These are phyloP conservation scores for Xylaria sp. DNA, from an alignment of 2,329 filamentous ascomycete species.

Conservation along the genomic window DNA sequence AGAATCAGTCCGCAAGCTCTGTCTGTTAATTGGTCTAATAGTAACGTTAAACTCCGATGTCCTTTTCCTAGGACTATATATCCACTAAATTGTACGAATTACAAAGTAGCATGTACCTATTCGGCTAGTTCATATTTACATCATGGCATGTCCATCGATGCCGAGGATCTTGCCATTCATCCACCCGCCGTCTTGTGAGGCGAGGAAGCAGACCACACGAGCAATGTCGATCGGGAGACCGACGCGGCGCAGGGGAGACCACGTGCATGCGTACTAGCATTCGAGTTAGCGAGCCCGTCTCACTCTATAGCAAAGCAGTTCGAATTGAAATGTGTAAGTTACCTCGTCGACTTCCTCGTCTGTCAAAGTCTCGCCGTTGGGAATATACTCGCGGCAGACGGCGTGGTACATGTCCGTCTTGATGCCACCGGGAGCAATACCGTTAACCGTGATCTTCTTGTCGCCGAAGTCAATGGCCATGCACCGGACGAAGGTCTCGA, in stretches of 20 bases:
- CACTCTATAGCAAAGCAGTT: neutral
- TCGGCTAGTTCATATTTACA: conserved; percentile 38
- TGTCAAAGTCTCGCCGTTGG: conserved; percentile 63
- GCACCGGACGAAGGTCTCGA: conserved; percentile 79
- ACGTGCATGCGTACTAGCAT: conserved; percentile 66
- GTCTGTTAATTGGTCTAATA: conserved; percentile 5
- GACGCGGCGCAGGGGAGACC: conserved; percentile 72
- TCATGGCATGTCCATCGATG: conserved; percentile 49
- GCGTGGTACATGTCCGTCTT: conserved; percentile 76
- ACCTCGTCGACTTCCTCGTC: conserved; percentile 69
- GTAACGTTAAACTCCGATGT: neutral
- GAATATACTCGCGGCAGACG: conserved; percentile 72
- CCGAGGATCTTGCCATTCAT: conserved; percentile 54
- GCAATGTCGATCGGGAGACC: conserved; percentile 75
- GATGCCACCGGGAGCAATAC: conserved; percentile 73
- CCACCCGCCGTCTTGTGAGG: conserved; percentile 59
- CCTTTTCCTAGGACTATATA: neutral
- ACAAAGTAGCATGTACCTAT: neutral
- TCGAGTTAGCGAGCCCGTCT: conserved; percentile 14
- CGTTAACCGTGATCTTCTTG: conserved; percentile 74
- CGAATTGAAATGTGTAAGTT: conserved; percentile 20
- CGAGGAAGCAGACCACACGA: conserved; percentile 68
- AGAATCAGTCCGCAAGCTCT: neutral
- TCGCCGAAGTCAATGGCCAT: conserved; percentile 77
- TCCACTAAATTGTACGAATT: conserved; percentile 7